Conservation (phyloP, 805 yeast genomes). For the Metschnikowia cerradonensis region DNA sequence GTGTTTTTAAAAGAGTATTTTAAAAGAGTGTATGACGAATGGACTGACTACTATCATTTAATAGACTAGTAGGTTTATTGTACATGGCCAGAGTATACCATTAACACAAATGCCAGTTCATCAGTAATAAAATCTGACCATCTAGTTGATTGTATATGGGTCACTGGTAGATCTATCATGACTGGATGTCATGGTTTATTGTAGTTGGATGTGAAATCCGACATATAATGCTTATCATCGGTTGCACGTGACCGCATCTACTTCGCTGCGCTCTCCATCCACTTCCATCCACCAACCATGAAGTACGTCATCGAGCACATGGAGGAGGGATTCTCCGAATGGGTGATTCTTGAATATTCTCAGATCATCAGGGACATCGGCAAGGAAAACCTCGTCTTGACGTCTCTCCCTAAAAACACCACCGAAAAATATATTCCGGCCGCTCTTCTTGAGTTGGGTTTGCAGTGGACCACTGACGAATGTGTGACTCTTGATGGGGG, state of each 20-base stretch:
- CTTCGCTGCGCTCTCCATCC: constrained; percentile 1
- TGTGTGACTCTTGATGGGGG: constrained; percentile 50
- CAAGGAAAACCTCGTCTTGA: constrained; percentile 61
- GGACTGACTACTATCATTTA: background rate
- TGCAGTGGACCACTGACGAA: constrained; percentile 81
- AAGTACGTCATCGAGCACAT: constrained; percentile 94
- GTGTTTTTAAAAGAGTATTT: too few relatives aligned
- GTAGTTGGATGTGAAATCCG: too few relatives aligned
- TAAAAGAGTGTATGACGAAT: too few relatives aligned
- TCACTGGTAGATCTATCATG: too few relatives aligned
- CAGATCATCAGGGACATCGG: constrained; percentile 86
- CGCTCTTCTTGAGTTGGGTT: constrained; percentile 53
- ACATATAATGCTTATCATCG: background rate
- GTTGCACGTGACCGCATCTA: constrained; percentile 2
- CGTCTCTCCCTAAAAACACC: constrained; percentile 69
- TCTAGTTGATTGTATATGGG: background rate
- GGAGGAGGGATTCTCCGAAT: constrained; percentile 95
- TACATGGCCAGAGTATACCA: too few relatives aligned
- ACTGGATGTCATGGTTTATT: too few relatives aligned
- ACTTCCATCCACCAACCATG: constrained; percentile 38
- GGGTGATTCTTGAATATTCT: constrained; percentile 87
- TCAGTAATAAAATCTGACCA: too few relatives aligned
- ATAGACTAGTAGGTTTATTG: background rate
- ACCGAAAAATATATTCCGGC: constrained; percentile 61
- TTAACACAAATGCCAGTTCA: too few relatives aligned